These are phyloP conservation scores for Emergomyces africanus DNA, from an alignment of 2,329 filamentous ascomycete genomes.

Conservation along the genomic window DNA sequence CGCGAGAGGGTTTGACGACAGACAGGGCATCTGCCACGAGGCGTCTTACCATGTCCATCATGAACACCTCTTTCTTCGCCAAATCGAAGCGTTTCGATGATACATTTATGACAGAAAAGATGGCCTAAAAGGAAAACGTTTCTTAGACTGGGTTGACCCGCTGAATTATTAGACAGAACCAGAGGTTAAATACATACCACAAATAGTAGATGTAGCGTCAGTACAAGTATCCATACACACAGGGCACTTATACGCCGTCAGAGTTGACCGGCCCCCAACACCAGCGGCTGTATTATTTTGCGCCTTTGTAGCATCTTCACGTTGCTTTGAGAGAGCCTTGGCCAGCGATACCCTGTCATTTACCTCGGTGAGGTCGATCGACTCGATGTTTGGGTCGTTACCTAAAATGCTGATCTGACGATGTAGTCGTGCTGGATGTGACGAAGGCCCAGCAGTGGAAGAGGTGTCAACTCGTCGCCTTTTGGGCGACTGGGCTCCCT, in stretches of 20 bases:
- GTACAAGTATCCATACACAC: conserved; percentile 52
- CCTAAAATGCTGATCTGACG: not conserved
- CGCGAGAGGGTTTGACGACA: conserved; percentile 31
- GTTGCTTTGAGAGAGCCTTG: conserved; percentile 39
- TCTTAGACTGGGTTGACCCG: not conserved
- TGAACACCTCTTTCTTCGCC: conserved; percentile 38
- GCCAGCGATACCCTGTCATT: conserved; percentile 30
- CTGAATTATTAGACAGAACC: not conserved
- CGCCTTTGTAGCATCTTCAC: conserved; percentile 38
- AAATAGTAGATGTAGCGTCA: conserved; percentile 46
- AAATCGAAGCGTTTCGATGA: conserved; percentile 46
- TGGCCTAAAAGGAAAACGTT: conserved; percentile 35
- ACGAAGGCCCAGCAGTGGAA: not conserved
- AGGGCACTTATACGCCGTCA: conserved; percentile 44
- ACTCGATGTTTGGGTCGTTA: conserved; percentile 24
- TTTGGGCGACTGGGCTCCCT: not conserved
- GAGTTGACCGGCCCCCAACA: conserved; percentile 21
- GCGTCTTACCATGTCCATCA: conserved; percentile 17
- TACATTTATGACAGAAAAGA: conserved; percentile 51
- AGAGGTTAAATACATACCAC: conserved; percentile 36
- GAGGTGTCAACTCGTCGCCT: not conserved
- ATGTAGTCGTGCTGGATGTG: not conserved
- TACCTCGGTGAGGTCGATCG: conserved; percentile 38
- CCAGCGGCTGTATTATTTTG: conserved; percentile 20
- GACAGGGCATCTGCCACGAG: conserved; percentile 31